Evolutionary conservation across 2,329 filamentous ascomycete species (phyloP).

Genomic region (Camillea tinctor): DNA sequence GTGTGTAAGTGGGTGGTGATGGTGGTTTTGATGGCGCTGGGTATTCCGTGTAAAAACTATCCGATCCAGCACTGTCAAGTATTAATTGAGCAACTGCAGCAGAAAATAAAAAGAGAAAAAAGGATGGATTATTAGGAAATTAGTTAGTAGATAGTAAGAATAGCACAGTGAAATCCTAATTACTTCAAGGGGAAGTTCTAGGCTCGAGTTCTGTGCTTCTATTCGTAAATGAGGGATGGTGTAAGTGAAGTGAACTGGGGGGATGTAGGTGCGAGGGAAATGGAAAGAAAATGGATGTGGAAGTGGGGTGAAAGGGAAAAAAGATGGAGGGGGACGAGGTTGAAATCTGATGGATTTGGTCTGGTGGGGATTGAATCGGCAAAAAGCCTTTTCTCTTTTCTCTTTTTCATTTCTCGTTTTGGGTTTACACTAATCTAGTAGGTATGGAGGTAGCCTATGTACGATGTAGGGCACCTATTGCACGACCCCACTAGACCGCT

Average conservation of each 20-base stretch:
- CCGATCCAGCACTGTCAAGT: too few relatives aligned
- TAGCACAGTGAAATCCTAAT: background rate
- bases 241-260: slow-evolving; percentile 8
- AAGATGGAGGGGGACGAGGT: slow-evolving; percentile 9
- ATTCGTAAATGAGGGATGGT: background rate
- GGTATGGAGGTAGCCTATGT: too few relatives aligned
- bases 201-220: too few relatives aligned
- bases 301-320: slow-evolving; percentile 5
- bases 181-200: background rate
- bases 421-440: too few relatives aligned
- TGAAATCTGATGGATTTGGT: background rate
- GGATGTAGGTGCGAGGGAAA: slow-evolving; percentile 20
- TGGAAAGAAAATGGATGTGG: slow-evolving; percentile 5
- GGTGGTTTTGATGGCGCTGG: too few relatives aligned
- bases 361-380: background rate
- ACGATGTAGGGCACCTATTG: background rate
- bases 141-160: background rate
- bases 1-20: slow-evolving; percentile 13
- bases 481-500: background rate
- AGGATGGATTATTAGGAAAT: too few relatives aligned
- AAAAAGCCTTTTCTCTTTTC: background rate
- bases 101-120: too few relatives aligned
- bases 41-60: too few relatives aligned
- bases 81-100: too few relatives aligned
- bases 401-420: too few relatives aligned